Evolutionary conservation across 1,284 basidiomycete species (phyloP).

Genomic region (Ustilago lituana): DNA sequence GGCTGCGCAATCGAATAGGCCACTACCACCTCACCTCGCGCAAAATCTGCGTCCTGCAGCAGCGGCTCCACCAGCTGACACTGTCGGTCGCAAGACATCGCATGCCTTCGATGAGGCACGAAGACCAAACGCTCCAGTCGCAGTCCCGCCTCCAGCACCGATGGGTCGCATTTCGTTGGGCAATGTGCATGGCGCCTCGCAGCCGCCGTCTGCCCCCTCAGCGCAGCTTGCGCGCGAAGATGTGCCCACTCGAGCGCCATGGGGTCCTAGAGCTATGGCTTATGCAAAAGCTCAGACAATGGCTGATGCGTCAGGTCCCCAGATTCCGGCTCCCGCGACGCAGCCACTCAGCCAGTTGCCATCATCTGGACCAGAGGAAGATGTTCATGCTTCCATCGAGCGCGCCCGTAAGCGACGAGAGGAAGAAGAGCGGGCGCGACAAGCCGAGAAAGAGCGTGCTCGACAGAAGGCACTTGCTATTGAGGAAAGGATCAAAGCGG

Average conservation of each 20-base stretch:
- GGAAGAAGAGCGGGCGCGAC: slow-evolving; percentile 58
- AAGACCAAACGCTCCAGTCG: slow-evolving; percentile 1
- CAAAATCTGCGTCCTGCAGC: slow-evolving; percentile 29
- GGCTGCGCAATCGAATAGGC: slow-evolving; percentile 13
- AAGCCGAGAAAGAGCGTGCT: slow-evolving; percentile 60
- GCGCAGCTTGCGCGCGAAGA: slow-evolving; percentile 5
- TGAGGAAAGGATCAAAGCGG: slow-evolving; percentile 56
- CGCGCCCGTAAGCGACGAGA: slow-evolving; percentile 62
- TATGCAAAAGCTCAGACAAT: slow-evolving; percentile 5
- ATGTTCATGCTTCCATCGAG: slow-evolving; percentile 62
- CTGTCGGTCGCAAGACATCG: slow-evolving; percentile 27
- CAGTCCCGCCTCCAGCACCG: not conserved
- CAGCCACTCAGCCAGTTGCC: not conserved
- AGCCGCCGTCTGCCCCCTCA: slow-evolving; percentile 2
- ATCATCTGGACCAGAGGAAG: slow-evolving; percentile 32
- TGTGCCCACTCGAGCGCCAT: slow-evolving; percentile 15
- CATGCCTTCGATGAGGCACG: slow-evolving; percentile 28
- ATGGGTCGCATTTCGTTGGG: not conserved
- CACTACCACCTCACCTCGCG: slow-evolving; percentile 54
- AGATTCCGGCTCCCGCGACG: not conserved
- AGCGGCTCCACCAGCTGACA: slow-evolving; percentile 2
- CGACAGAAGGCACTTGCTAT: slow-evolving; percentile 59
- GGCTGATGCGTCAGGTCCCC: not conserved
- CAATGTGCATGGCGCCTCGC: slow-evolving; percentile 1
- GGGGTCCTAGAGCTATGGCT: slow-evolving; percentile 33